These are phyloP conservation scores for Trichoderma sp. DNA, from an alignment of 2,329 filamentous ascomycete genomes.

Conservation along the genomic window DNA sequence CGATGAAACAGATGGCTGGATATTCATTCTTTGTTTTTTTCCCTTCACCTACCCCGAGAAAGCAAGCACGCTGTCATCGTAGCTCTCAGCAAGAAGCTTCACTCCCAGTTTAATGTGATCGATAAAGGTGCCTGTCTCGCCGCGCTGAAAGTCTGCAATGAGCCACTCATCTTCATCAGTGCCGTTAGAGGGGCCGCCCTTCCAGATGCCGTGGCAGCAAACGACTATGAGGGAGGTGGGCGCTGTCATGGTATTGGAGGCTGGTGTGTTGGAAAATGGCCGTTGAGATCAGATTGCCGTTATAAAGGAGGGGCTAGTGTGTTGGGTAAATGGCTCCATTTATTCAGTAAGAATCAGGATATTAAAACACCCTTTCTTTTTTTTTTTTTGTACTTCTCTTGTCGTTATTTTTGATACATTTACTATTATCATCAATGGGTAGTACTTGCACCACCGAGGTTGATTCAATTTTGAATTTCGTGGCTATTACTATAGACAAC, in stretches of 20 bases:
- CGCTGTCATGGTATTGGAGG: neutral
- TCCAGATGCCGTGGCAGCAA: constrained; percentile 82
- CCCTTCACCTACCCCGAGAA: constrained; percentile 67
- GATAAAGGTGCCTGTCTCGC: constrained; percentile 79
- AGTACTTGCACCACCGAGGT: neutral
- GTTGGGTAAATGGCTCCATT: neutral
- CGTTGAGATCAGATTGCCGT: neutral
- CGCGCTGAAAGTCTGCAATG: constrained; percentile 74
- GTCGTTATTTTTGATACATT: neutral
- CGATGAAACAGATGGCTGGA: neutral
- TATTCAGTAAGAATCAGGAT: neutral
- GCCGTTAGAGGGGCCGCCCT: constrained; percentile 57
- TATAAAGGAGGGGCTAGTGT: neutral
- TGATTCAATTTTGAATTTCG: neutral
- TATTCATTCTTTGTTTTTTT: neutral
- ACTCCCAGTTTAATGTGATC: constrained; percentile 71
- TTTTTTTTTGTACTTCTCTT: too few relatives aligned
- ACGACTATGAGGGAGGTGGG: constrained; percentile 69
- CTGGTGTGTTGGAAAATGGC: neutral
- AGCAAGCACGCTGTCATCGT: constrained; percentile 54
- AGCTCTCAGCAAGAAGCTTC: constrained; percentile 49
- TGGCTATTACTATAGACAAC: neutral
- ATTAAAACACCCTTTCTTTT: too few relatives aligned
- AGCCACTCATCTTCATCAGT: constrained; percentile 65
- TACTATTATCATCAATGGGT: neutral